Percentiles rank a stretch among this genome's conserved stretches.
Conservation (phyloP, 176 grass and related monocot species). For the Metroxylon sagu region DNA sequence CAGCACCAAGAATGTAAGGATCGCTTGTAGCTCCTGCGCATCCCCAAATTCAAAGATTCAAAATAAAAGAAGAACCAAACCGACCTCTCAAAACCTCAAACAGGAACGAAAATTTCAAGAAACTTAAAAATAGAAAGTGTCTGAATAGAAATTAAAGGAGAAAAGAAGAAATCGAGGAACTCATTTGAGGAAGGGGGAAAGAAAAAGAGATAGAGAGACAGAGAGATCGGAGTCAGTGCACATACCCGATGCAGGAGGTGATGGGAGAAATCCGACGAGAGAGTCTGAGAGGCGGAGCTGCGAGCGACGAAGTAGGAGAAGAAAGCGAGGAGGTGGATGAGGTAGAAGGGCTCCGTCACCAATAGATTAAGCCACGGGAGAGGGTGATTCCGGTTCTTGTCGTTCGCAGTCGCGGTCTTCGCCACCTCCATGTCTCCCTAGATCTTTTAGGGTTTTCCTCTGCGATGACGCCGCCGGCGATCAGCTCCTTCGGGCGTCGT, state of each 20-base stretch:
- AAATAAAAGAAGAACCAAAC: background rate
- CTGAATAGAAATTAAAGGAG: no score
- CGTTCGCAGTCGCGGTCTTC: constrained; percentile 32
- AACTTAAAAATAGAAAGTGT: no score
- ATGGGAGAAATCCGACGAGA: constrained; percentile 36
- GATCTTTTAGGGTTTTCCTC: no score
- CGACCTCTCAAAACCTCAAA: no score
- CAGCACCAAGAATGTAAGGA: constrained; percentile 63
- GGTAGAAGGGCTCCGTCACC: constrained; percentile 75
- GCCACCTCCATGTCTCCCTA: constrained; percentile 30
- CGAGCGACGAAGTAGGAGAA: constrained; percentile 88
- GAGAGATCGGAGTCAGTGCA: background rate
- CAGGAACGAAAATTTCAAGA: no score
- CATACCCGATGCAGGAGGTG: constrained; percentile 55
- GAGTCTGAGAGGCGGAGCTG: constrained; percentile 19
- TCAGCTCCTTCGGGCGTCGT: no score
- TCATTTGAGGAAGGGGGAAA: constrained; percentile 2
- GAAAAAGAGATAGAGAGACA: background rate
- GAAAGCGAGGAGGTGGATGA: constrained; percentile 77
- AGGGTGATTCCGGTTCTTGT: constrained; percentile 29
- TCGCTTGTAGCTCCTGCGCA: constrained; percentile 75
- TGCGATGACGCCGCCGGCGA: no score
- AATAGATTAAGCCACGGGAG: constrained; percentile 67
- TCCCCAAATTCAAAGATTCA: constrained; percentile 2
- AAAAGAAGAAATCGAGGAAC: no score